Percentiles rank a stretch among this genome's conserved stretches.
These are phyloP conservation scores for Eucalyptus decipiens DNA, from an alignment of 345 rosid species.

Conservation along the genomic window DNA sequence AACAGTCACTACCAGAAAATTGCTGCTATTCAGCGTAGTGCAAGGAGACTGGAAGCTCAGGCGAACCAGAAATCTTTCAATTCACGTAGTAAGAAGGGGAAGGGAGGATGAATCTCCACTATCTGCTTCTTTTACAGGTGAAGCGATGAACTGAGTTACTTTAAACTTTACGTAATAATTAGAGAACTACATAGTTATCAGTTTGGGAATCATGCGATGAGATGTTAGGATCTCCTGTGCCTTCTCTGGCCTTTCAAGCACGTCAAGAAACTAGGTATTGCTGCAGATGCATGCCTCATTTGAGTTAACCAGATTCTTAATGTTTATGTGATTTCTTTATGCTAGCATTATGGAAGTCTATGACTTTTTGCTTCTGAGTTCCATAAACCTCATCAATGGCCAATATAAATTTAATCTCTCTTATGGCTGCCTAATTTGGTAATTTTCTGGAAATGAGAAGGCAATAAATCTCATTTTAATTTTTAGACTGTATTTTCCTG, in stretches of 20 bases:
- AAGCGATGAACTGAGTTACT: not conserved
- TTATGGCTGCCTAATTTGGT: not conserved
- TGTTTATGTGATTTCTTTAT: not conserved
- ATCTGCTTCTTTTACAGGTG: not conserved
- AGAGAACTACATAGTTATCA: not conserved
- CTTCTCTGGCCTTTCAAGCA: not conserved
- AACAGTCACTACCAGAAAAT: slow-evolving; percentile 33
- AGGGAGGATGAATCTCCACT: slow-evolving; percentile 13
- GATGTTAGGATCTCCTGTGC: not conserved
- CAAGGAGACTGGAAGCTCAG: slow-evolving; percentile 52
- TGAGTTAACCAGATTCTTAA: not conserved
- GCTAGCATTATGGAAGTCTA: not conserved
- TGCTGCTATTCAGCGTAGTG: slow-evolving; percentile 44
- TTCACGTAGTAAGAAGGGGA: slow-evolving; percentile 27
- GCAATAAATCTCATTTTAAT: not conserved
- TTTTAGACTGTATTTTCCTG: not conserved
- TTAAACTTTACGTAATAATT: not conserved
- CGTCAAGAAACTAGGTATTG: not conserved
- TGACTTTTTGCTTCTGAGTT: not conserved
- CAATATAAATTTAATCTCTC: not conserved
- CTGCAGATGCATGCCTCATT: not conserved
- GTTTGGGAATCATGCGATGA: not conserved
- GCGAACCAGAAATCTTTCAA: slow-evolving; percentile 7
- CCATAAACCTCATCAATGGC: not conserved
- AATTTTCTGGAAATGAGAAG: not conserved